A percentile compares a stretch with the other conserved stretches of the same genome.
These are phyloP conservation scores for Geoglossum glabrum DNA, from an alignment of 495 filamentous ascomycete genomes.

Conservation along the genomic window DNA sequence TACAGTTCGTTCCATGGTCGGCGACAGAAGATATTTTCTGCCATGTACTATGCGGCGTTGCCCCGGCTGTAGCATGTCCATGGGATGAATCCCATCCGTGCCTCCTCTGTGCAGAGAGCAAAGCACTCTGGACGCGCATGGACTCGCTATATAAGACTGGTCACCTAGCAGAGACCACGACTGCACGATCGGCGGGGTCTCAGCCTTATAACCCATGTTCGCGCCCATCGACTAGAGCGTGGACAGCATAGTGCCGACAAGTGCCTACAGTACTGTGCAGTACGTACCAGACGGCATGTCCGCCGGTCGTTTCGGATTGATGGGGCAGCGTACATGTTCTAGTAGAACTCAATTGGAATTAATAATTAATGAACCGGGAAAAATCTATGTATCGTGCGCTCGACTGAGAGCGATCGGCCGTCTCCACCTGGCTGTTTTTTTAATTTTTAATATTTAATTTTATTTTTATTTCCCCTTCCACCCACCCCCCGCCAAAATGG, in stretches of 20 bases:
- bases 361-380: neutral
- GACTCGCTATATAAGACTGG: too few relatives aligned
- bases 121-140: too few relatives aligned
- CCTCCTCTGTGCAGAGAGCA: too few relatives aligned
- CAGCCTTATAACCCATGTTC: neutral
- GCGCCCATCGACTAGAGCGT: neutral
- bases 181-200: neutral
- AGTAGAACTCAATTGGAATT: neutral
- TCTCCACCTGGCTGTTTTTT: neutral
- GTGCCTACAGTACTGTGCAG: too few relatives aligned
- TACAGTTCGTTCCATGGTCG: neutral
- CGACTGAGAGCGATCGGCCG: neutral
- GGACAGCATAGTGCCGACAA: too few relatives aligned
- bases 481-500: neutral
- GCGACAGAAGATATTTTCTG: neutral
- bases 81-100: too few relatives aligned
- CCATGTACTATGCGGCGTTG: too few relatives aligned
- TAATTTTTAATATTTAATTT: neutral
- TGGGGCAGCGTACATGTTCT: too few relatives aligned
- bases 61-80: too few relatives aligned
- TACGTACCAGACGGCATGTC: neutral
- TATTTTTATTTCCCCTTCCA: neutral
- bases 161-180: too few relatives aligned
- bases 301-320: neutral
- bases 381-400: neutral